phyloP scores from a whole-genome alignment of 2,329 filamentous ascomycete genomes.

The Coniochaeta sp. region DNA sequence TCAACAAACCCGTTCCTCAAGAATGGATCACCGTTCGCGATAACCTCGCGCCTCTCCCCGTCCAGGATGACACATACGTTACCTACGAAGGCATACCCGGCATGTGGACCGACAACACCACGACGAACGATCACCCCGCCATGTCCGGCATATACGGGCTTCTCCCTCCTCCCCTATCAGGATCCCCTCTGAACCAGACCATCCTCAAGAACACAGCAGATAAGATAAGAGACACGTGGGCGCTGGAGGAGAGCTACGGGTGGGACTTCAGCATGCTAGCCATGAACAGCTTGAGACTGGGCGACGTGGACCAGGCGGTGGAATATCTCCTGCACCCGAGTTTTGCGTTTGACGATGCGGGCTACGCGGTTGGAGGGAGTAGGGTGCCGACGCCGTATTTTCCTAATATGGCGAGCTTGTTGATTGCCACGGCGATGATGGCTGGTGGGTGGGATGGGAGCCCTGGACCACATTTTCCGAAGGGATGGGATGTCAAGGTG shows the following conservation, averaged over 20 bases:
- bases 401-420: constrained; percentile 39
- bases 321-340: constrained; percentile 39
- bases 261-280: constrained; percentile 39
- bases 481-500: constrained; percentile 36
- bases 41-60: constrained; percentile 45
- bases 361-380: constrained; percentile 44
- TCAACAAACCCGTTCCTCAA: constrained; percentile 31
- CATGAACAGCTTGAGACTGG: constrained; percentile 34
- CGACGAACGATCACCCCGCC: constrained; percentile 33
- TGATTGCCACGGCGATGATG: constrained; percentile 50
- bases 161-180: constrained; percentile 29
- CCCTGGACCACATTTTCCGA: constrained; percentile 38
- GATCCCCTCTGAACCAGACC: constrained; percentile 25
- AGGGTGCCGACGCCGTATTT: constrained; percentile 53
- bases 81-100: constrained; percentile 43
- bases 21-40: constrained; percentile 41
- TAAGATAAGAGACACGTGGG: constrained; percentile 30
- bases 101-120: constrained; percentile 33
- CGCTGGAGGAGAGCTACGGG: constrained; percentile 31
- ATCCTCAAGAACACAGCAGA: constrained; percentile 28
- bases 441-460: constrained; percentile 47
- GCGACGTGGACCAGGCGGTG: constrained; percentile 28
- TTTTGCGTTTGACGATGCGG: constrained; percentile 49
- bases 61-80: constrained; percentile 41
- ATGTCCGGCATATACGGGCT: constrained; percentile 36